phyloP scores from a whole-genome alignment of 805 yeast species.

The Ogataea saltuana region DNA sequence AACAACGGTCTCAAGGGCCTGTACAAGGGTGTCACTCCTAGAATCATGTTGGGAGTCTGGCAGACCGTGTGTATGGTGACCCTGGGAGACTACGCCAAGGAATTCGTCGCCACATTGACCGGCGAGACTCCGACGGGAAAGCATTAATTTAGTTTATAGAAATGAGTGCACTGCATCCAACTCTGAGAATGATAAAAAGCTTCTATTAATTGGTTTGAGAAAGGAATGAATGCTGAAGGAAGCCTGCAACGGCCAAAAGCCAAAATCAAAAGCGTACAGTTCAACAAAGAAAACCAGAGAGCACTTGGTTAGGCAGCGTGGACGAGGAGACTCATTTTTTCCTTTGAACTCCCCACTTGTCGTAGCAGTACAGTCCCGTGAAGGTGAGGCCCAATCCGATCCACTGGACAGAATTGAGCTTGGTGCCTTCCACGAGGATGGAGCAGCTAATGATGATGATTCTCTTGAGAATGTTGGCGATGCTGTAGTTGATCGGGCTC shows the following conservation, averaged over 20 bases:
- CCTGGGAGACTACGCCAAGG: slow-evolving; percentile 90
- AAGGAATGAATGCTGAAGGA: slow-evolving; percentile 2
- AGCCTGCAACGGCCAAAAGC: background rate
- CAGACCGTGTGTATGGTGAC: slow-evolving; percentile 99
- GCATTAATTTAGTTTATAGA: slow-evolving; percentile 12
- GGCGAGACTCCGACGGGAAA: slow-evolving; percentile 52
- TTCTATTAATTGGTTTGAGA: no score
- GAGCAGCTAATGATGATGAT: slow-evolving; percentile 70
- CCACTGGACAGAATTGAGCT: slow-evolving; percentile 42
- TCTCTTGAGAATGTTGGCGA: slow-evolving; percentile 75
- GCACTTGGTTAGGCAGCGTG: no score
- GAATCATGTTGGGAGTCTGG: slow-evolving; percentile 96
- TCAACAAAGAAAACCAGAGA: background rate
- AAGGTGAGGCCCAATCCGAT: slow-evolving; percentile 58
- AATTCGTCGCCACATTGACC: slow-evolving; percentile 60
- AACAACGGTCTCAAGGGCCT: slow-evolving; percentile 87
- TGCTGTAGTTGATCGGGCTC: slow-evolving; percentile 76
- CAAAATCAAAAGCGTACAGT: slow-evolving; percentile 2
- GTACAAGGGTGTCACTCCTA: slow-evolving; percentile 95
- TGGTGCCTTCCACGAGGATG: slow-evolving; percentile 59
- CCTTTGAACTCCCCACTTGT: slow-evolving; percentile 58
- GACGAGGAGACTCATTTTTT: slow-evolving; percentile 12
- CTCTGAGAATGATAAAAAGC: no score
- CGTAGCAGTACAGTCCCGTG: slow-evolving; percentile 67
- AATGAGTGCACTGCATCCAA: no score